These are phyloP conservation scores for Pseudogymnoascus sp. DNA, from an alignment of 2,329 filamentous ascomycete genomes.

Conservation along the genomic window DNA sequence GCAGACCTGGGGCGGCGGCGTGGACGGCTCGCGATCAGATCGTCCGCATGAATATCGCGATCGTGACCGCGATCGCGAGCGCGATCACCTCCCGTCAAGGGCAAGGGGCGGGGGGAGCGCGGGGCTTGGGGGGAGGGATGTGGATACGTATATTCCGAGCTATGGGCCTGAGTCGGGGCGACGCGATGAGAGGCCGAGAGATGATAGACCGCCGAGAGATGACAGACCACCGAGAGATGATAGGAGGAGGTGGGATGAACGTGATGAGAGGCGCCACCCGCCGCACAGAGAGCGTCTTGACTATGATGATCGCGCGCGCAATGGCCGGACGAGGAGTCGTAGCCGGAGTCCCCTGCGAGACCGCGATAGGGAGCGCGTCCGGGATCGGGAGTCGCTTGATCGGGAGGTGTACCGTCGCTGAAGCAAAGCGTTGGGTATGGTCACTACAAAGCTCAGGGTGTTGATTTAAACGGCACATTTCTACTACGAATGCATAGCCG, in stretches of 20 bases:
- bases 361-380: slow-evolving; percentile 33
- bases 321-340: slow-evolving; percentile 32
- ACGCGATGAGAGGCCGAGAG: slow-evolving; percentile 24
- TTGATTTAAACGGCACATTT: neutral
- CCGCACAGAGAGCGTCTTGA: slow-evolving; percentile 31
- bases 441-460: neutral
- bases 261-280: slow-evolving; percentile 32
- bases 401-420: slow-evolving; percentile 13
- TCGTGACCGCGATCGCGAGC: slow-evolving; percentile 30
- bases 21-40: slow-evolving; percentile 24
- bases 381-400: slow-evolving; percentile 31
- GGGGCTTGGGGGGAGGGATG: slow-evolving; percentile 25
- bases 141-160: slow-evolving; percentile 44
- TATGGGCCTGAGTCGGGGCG: slow-evolving; percentile 33
- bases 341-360: slow-evolving; percentile 36
- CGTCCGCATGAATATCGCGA: slow-evolving; percentile 35
- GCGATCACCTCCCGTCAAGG: slow-evolving; percentile 19
- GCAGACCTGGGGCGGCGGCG: slow-evolving; percentile 3
- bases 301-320: slow-evolving; percentile 27
- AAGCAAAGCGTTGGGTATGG: neutral
- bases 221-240: slow-evolving; percentile 28
- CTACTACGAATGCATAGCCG: neutral
- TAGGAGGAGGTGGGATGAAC: slow-evolving; percentile 28
- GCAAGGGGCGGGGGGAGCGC: slow-evolving; percentile 15
- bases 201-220: slow-evolving; percentile 33